Evolutionary conservation across 306 rosid genomes (phyloP).

Genomic region (Prunus armeniaca): DNA sequence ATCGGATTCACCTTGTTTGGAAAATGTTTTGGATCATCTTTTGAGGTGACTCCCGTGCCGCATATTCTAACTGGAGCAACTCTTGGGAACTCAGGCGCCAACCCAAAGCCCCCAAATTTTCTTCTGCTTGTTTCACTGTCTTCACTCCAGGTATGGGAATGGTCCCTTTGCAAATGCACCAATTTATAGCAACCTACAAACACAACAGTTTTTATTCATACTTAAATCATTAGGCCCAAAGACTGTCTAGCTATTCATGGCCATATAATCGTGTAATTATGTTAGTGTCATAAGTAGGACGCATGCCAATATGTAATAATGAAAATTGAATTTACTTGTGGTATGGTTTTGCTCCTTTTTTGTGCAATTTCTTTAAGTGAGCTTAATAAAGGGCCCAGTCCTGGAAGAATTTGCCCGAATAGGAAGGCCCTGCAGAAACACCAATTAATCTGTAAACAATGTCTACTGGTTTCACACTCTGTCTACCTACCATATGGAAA

Average conservation of each 20-base stretch:
- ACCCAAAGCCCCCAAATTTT: slow-evolving; percentile 85
- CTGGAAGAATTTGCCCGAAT: slow-evolving; percentile 87
- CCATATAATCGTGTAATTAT: too few species aligned
- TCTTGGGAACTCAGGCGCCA: slow-evolving; percentile 72
- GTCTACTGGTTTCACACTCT: neutral
- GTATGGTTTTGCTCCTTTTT: slow-evolving; percentile 65
- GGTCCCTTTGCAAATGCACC: slow-evolving; percentile 85
- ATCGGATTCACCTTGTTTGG: slow-evolving; percentile 59
- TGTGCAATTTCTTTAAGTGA: slow-evolving; percentile 62
- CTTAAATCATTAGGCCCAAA: neutral
- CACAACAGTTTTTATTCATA: neutral
- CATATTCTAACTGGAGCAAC: slow-evolving; percentile 56
- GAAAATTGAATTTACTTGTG: slow-evolving; percentile 49
- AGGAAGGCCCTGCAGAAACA: slow-evolving; percentile 54
- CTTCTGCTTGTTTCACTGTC: slow-evolving; percentile 73
- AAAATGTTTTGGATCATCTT: slow-evolving; percentile 91
- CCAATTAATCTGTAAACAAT: neutral
- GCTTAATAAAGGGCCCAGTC: slow-evolving; percentile 66
- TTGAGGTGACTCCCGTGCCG: slow-evolving; percentile 61
- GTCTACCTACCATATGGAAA: neutral
- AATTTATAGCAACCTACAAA: slow-evolving; percentile 87
- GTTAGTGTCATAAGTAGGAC: neutral
- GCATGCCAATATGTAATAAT: neutral
- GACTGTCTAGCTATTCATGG: too few species aligned
- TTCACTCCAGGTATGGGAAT: slow-evolving; percentile 93